These are phyloP conservation scores for Blastobotrys americana DNA, from an alignment of 805 yeast species.

Conservation along the genomic window DNA sequence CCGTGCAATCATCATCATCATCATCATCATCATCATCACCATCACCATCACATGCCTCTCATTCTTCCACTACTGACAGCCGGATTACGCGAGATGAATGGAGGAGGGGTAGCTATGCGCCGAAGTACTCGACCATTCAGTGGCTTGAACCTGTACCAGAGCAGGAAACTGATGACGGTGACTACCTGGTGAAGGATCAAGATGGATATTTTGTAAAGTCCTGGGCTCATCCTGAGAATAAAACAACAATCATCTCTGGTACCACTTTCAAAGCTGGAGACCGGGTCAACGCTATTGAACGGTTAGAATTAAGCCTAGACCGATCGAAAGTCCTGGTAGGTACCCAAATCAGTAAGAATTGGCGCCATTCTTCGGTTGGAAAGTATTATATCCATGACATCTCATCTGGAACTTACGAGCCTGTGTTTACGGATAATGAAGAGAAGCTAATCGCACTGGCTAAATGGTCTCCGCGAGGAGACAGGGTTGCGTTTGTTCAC, in stretches of 20 bases:
- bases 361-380: slow-evolving; percentile 64
- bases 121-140: slow-evolving; percentile 50
- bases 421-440: slow-evolving; percentile 24
- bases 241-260: slow-evolving; percentile 9
- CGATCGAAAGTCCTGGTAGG: slow-evolving; percentile 46
- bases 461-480: slow-evolving; percentile 69
- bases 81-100: no score
- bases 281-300: slow-evolving; percentile 34
- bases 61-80: no score
- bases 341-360: slow-evolving; percentile 45
- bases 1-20: no score
- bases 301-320: slow-evolving; percentile 39
- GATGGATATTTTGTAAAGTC: slow-evolving; percentile 44
- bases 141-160: slow-evolving; percentile 59
- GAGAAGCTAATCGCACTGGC: slow-evolving; percentile 43
- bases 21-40: background rate
- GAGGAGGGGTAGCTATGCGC: slow-evolving; percentile 51
- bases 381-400: slow-evolving; percentile 57
- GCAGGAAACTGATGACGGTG: slow-evolving; percentile 50
- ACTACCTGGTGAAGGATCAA: slow-evolving; percentile 42
- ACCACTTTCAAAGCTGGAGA: slow-evolving; percentile 38
- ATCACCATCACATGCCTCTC: slow-evolving; percentile 25
- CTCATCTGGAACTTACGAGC: slow-evolving; percentile 29
- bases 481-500: slow-evolving; percentile 54
- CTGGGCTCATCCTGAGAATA: slow-evolving; percentile 15